Percentiles rank a stretch among this genome's conserved stretches.
Evolutionary conservation across 2,329 filamentous ascomycete genomes (phyloP).

Genomic region (Exophiala aquamarina): DNA sequence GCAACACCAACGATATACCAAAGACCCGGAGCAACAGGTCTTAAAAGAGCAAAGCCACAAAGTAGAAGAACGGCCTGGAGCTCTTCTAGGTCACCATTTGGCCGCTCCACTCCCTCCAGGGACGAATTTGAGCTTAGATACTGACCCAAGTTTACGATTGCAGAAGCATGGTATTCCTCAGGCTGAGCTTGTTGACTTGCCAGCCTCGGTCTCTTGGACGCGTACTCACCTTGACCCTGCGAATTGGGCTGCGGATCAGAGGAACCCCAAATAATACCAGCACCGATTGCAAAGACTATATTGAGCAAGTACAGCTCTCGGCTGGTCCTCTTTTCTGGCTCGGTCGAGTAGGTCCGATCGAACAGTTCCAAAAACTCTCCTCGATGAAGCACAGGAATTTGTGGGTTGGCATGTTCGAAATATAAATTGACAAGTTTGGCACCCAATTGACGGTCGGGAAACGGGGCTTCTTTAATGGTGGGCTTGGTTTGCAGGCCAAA

Average conservation of each 20-base stretch:
- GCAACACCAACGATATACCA: constrained; percentile 98
- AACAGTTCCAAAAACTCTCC: constrained; percentile 88
- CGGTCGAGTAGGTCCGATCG: constrained; percentile 72
- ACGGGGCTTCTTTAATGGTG: constrained; percentile 79
- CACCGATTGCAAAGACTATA: constrained; percentile 95
- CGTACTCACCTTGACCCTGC: constrained; percentile 30
- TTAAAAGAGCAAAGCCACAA: constrained; percentile 84
- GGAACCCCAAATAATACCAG: constrained; percentile 74
- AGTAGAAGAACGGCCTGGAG: constrained; percentile 89
- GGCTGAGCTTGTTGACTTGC: constrained; percentile 70
- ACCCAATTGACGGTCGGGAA: constrained; percentile 76
- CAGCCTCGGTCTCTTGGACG: constrained; percentile 52
- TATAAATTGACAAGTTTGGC: constrained; percentile 75
- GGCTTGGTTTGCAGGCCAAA: constrained; percentile 94
- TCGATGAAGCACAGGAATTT: constrained; percentile 88
- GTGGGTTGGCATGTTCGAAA: constrained; percentile 94
- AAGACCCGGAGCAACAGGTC: constrained; percentile 86
- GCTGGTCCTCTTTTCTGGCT: constrained; percentile 66
- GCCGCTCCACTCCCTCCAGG: constrained; percentile 58
- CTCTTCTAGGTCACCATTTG: constrained; percentile 87
- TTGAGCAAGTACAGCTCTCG: constrained; percentile 91
- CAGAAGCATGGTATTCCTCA: constrained; percentile 94
- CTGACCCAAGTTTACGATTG: constrained; percentile 85
- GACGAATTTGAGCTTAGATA: constrained; percentile 69
- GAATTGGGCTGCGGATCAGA: constrained; percentile 29